Evolutionary conservation across 305 asterid species (phyloP).

Genomic region (Fraxinus baroniana): DNA sequence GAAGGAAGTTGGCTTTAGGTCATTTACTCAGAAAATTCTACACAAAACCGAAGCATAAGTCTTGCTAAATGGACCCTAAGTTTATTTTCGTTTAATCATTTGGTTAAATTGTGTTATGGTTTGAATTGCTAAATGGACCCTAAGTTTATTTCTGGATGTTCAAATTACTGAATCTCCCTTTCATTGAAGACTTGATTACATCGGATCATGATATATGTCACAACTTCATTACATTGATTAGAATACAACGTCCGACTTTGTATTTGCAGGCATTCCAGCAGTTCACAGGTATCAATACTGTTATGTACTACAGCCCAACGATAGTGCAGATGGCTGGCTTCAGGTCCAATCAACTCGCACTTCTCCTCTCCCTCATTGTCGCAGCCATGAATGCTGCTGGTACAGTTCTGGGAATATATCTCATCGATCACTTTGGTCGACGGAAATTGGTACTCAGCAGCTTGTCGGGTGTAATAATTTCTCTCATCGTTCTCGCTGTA

Average conservation of each 20-base stretch:
- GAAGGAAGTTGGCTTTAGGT: not conserved
- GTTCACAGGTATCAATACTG: slow-evolving; percentile 84
- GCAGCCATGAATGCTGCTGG: slow-evolving; percentile 81
- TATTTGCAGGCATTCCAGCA: slow-evolving; percentile 87
- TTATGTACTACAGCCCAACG: slow-evolving; percentile 92
- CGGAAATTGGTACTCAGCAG: slow-evolving; percentile 72
- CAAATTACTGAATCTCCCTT: not conserved
- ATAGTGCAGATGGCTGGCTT: slow-evolving; percentile 99
- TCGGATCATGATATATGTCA: not conserved
- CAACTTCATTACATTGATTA: not conserved
- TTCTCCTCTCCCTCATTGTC: slow-evolving; percentile 72
- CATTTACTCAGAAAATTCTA: not conserved
- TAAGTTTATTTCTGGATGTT: not conserved
- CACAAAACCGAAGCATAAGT: not conserved
- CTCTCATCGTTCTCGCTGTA: slow-evolving; percentile 56
- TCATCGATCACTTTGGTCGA: slow-evolving; percentile 77
- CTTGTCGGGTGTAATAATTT: slow-evolving; percentile 64
- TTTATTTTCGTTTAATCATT: not conserved
- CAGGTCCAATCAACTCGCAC: slow-evolving; percentile 73
- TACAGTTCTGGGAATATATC: slow-evolving; percentile 76
- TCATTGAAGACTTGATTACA: not conserved
- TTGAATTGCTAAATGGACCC: not conserved
- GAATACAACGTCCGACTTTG: not conserved
- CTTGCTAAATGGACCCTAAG: not conserved
- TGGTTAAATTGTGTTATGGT: not conserved